A percentile compares a stretch with the other conserved stretches of the same genome.
phyloP scores from a whole-genome alignment of 1,284 basidiomycete genomes.

The Phellopilus nigrolimitatus region DNA sequence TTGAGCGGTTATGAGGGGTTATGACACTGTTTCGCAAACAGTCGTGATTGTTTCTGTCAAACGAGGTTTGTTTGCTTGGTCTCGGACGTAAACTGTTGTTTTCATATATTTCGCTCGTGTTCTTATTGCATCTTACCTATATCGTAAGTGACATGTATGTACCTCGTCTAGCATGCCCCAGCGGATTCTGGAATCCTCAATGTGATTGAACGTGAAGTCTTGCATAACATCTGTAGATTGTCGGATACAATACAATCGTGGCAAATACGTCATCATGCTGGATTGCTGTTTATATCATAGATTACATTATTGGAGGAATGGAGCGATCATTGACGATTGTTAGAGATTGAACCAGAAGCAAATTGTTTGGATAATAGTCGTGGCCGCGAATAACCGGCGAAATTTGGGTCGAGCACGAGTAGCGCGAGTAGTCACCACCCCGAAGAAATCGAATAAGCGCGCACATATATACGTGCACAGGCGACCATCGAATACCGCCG shows the following conservation, averaged over 20 bases:
- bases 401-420: too few relatives aligned
- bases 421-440: too few relatives aligned
- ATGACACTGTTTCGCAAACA: not conserved
- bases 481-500: too few relatives aligned
- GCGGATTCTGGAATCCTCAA: not conserved
- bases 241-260: not conserved
- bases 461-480: too few relatives aligned
- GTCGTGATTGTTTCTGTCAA: too few relatives aligned
- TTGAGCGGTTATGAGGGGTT: not conserved
- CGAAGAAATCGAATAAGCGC: too few relatives aligned
- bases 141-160: not conserved
- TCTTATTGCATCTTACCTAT: not conserved
- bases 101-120: not conserved
- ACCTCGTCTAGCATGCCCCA: not conserved
- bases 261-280: not conserved
- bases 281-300: constrained; percentile 11
- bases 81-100: not conserved
- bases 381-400: too few relatives aligned
- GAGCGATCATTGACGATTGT: too few relatives aligned
- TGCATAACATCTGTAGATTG: too few relatives aligned
- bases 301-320: not conserved
- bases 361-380: too few relatives aligned
- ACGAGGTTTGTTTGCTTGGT: too few relatives aligned
- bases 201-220: not conserved
- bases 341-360: too few relatives aligned